These are phyloP conservation scores for Halenospora varia DNA, from an alignment of 495 filamentous ascomycete species.

Conservation along the genomic window DNA sequence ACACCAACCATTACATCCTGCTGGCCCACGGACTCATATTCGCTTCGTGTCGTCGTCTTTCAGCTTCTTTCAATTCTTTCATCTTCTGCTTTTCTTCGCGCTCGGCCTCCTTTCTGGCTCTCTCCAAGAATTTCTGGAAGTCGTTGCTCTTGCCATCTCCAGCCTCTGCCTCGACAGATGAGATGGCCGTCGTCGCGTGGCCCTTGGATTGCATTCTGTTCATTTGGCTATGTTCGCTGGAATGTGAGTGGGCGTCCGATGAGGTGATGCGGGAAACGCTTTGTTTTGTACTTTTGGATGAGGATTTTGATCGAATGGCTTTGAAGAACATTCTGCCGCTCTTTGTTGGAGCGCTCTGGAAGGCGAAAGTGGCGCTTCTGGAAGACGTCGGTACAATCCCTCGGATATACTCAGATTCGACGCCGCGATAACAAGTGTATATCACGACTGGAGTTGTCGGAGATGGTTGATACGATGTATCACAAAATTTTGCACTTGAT, in stretches of 20 bases:
- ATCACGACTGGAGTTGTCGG: no score
- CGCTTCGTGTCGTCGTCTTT: slow-evolving; percentile 8
- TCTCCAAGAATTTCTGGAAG: slow-evolving; percentile 21
- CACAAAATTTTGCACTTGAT: background rate
- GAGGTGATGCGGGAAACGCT: background rate
- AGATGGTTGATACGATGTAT: no score
- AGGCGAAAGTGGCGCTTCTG: no score
- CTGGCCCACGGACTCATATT: slow-evolving; percentile 24
- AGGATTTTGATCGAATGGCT: slow-evolving; percentile 10
- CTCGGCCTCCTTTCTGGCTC: slow-evolving; percentile 20
- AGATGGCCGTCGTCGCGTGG: background rate
- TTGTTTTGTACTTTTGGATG: slow-evolving; percentile 11
- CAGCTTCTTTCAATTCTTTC: slow-evolving; percentile 13
- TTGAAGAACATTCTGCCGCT: slow-evolving; percentile 16
- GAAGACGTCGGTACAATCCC: no score
- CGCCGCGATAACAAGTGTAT: no score
- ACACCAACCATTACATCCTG: slow-evolving; percentile 15
- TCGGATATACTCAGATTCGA: no score
- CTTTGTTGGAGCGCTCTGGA: background rate
- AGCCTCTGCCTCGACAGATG: background rate
- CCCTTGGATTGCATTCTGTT: background rate
- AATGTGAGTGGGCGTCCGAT: background rate
- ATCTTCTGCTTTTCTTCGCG: slow-evolving; percentile 8
- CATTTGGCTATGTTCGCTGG: background rate
- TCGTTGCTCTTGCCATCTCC: slow-evolving; percentile 6